phyloP scores from a whole-genome alignment of 1,139 yeast species.

The Saccharomycopsis phalli region DNA sequence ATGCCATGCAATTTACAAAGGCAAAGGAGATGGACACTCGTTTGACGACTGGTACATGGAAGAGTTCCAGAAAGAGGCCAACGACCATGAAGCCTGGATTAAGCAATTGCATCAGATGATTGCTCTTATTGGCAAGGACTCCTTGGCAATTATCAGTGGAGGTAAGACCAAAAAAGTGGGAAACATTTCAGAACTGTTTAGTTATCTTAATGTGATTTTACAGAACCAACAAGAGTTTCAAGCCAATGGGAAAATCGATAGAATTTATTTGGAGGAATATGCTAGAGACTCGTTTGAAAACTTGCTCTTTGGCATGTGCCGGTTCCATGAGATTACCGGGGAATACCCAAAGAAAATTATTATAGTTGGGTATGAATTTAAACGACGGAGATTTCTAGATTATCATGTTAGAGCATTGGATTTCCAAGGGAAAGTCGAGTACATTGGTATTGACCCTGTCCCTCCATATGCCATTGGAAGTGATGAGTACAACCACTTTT shows the following conservation, averaged over 20 bases:
- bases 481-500: conserved; percentile 25
- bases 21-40: conserved; percentile 13
- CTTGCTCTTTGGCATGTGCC: conserved; percentile 51
- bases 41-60: conserved; percentile 54
- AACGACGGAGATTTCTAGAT: conserved; percentile 46
- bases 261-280: conserved; percentile 49
- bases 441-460: conserved; percentile 56
- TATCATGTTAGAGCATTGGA: conserved; percentile 43
- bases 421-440: conserved; percentile 28
- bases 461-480: conserved; percentile 30
- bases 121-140: conserved; percentile 19
- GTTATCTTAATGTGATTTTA: conserved; percentile 39
- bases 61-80: conserved; percentile 58
- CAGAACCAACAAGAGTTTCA: conserved; percentile 16
- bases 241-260: conserved; percentile 21
- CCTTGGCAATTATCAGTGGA: conserved; percentile 52
- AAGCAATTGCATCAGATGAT: conserved; percentile 33
- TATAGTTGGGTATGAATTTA: conserved; percentile 70
- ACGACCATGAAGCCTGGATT: conserved; percentile 58
- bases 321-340: conserved; percentile 42
- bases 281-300: conserved; percentile 83
- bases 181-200: conserved; percentile 50
- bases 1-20: conserved; percentile 20
- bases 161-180: conserved; percentile 62
- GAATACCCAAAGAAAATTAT: conserved; percentile 44